A percentile compares a stretch with the other conserved stretches of the same genome.
Conservation (phyloP, 495 filamentous ascomycete species). For the Trichoderma parareesei region DNA sequence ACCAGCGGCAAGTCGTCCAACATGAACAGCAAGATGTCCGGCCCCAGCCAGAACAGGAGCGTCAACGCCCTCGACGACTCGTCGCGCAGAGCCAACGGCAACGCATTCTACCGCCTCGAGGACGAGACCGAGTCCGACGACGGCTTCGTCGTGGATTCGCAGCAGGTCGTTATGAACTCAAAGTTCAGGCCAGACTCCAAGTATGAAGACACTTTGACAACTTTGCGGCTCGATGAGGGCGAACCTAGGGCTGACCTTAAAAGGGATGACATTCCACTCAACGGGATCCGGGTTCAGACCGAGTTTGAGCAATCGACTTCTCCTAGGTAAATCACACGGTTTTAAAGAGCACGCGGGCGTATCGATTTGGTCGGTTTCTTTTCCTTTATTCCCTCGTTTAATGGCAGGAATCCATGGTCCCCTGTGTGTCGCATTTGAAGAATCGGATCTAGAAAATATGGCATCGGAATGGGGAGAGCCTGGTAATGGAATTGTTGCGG, state of each 20-base stretch:
- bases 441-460: too few species aligned
- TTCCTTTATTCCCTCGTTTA: too few species aligned
- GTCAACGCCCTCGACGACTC: not conserved
- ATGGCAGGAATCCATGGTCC: too few species aligned
- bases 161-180: not conserved
- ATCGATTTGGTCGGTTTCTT: too few species aligned
- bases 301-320: slow-evolving; percentile 8
- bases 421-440: too few species aligned
- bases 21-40: not conserved
- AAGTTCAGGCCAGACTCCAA: slow-evolving; percentile 2
- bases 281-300: slow-evolving; percentile 10
- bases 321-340: not conserved
- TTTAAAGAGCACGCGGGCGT: too few species aligned
- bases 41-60: not conserved
- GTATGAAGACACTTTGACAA: slow-evolving; percentile 3
- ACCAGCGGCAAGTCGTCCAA: slow-evolving; percentile 2
- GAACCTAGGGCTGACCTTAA: not conserved
- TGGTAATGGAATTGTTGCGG: too few species aligned
- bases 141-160: not conserved
- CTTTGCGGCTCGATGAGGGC: not conserved
- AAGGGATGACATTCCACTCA: slow-evolving; percentile 6
- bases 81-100: not conserved
- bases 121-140: slow-evolving; percentile 8
- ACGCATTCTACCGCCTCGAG: not conserved
- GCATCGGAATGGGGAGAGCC: too few species aligned